Evolutionary conservation across 2,329 filamentous ascomycete genomes (phyloP).

Genomic region (Simplicillium aogashimaense): DNA sequence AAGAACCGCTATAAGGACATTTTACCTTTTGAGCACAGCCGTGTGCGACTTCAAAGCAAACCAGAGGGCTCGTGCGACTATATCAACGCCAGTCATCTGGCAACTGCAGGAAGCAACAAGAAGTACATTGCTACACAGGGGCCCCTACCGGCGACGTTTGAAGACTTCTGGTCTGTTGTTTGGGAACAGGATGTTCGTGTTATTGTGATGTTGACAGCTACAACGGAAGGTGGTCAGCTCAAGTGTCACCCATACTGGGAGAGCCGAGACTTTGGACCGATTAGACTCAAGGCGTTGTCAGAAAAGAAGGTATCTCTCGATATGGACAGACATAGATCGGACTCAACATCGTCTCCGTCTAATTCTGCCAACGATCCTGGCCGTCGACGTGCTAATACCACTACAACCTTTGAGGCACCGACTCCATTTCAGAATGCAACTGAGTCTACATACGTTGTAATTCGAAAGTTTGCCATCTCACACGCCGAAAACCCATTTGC

Average conservation of each 20-base stretch:
- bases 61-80: constrained; percentile 72
- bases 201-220: constrained; percentile 92
- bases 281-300: constrained; percentile 67
- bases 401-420: constrained; percentile 29
- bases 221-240: constrained; percentile 83
- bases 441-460: constrained; percentile 65
- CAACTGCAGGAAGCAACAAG: constrained; percentile 74
- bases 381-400: constrained; percentile 45
- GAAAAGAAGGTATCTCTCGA: constrained; percentile 78
- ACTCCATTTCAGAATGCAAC: constrained; percentile 19
- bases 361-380: constrained; percentile 24
- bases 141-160: constrained; percentile 83
- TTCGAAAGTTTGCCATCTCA: constrained; percentile 78
- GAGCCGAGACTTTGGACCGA: constrained; percentile 63
- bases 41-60: constrained; percentile 68
- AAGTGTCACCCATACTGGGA: constrained; percentile 97
- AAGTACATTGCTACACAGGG: constrained; percentile 94
- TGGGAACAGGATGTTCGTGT: constrained; percentile 96
- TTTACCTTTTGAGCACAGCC: constrained; percentile 86
- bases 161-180: constrained; percentile 96
- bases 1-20: constrained; percentile 99
- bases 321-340: constrained; percentile 42
- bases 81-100: constrained; percentile 85
- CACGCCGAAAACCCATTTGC: constrained; percentile 71
- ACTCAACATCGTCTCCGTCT: constrained; percentile 18